Percentiles rank a stretch among this genome's conserved stretches.
These are phyloP conservation scores for Pelargonium cotyledonis DNA, from an alignment of 441 rosid species.

Conservation along the genomic window DNA sequence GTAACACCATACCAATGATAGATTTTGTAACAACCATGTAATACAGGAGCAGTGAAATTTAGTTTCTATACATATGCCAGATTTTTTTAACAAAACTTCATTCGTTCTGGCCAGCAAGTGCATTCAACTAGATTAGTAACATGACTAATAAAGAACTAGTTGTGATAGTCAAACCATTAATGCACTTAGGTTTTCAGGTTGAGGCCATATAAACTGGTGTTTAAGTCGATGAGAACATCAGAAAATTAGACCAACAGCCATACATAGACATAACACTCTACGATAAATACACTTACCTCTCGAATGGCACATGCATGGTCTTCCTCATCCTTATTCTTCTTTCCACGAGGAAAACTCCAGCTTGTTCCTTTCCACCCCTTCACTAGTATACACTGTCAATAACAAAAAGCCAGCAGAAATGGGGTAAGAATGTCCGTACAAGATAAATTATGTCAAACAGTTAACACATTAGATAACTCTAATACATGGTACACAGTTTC, in stretches of 20 bases:
- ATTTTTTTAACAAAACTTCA: background rate
- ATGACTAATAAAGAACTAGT: background rate
- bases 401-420: conserved; percentile 15
- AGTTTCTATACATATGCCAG: background rate
- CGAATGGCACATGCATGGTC: conserved; percentile 92
- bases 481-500: background rate
- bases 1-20: background rate
- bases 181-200: background rate
- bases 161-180: background rate
- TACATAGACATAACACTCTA: background rate
- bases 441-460: background rate
- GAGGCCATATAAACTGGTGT: background rate
- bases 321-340: conserved; percentile 97
- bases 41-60: background rate
- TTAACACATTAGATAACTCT: conserved; percentile 7
- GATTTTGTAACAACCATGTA: too few relatives aligned
- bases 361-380: conserved; percentile 99
- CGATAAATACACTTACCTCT: conserved; percentile 51
- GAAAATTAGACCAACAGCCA: conserved; percentile 5
- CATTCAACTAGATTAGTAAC: background rate
- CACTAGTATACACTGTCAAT: conserved; percentile 75
- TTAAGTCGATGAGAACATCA: conserved; percentile 4
- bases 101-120: background rate
- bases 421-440: background rate
- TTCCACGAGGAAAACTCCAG: conserved; percentile 99